Base-by-base conservation (phyloP, 352 stramenopile species). In the Thalassiosira livingstoniorum region DNA sequence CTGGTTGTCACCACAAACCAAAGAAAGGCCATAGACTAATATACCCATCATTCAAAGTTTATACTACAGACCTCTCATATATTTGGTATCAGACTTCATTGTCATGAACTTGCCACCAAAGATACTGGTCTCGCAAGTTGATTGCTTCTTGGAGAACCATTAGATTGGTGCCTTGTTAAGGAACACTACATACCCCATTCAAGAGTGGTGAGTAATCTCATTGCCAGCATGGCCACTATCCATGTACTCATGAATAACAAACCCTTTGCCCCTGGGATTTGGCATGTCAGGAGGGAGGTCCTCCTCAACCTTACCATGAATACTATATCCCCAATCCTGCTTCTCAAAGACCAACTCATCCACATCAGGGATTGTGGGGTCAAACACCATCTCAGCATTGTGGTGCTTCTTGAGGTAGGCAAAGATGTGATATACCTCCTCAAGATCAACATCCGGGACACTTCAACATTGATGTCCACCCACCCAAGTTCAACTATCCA, bases 391-490 rank as follows among this genome's bases (percentile, higher is more conserved):
- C 39, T 47, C 39, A 15, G 39, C 39, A 29, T 72, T 61, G 4
- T 61, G 51, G 29, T 75, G 54, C 43, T 34, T 39, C 25, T 75
- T 75, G 10, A 75, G 25, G n/a, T 75, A 75, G 4, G n/a, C 66
- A 64, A 75, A 75, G 66, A 75, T 75, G 43, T 75, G 42, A 3
- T 39, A 39, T 55, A 65, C 32, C 29, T 75, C 3, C n/a, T 60
- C 11, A 25, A 80, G 34, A 27, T 75, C 35, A 47, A 63, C 75
- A 87, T 63, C 54, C 78, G 77, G 2, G 60, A 87, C 15, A 85
- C 80, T 39, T 80, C 62, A 31, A 51, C 25, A 37, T 5, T 32
- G 32, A 85, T 82, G 39, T 87, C 80, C 34, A 84, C 51, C 47
- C 54, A 0, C 34, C 64, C 79, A 2, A 86, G 31, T 32, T 78